These are phyloP conservation scores for Schizophyllum commune DNA, from an alignment of 1,284 basidiomycete species.

Conservation along the genomic window DNA sequence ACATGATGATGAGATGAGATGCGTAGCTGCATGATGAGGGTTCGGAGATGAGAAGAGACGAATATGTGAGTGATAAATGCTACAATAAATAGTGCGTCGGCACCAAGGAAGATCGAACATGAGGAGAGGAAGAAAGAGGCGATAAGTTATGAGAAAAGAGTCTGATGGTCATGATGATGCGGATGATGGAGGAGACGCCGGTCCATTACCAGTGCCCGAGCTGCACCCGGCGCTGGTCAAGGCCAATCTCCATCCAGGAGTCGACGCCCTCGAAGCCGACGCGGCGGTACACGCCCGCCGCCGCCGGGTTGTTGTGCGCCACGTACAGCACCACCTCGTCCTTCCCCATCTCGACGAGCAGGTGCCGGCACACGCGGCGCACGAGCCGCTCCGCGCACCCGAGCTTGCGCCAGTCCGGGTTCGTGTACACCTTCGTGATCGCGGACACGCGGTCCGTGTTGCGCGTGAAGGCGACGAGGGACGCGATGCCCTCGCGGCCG, in stretches of 20 bases:
- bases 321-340: conserved; percentile 46
- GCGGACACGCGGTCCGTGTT: conserved; percentile 43
- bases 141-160: conserved; percentile 4
- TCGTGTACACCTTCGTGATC: conserved; percentile 62
- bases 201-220: conserved; percentile 52
- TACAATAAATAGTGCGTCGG: background rate
- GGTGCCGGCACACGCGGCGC: conserved; percentile 37
- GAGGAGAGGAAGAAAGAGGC: conserved; percentile 4
- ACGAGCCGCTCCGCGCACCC: conserved; percentile 54
- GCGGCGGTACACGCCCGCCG: conserved; percentile 46
- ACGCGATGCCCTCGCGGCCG: conserved; percentile 51
- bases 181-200: conserved; percentile 3
- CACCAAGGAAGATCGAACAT: background rate
- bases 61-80: background rate
- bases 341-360: conserved; percentile 19
- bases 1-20: no score
- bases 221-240: conserved; percentile 37
- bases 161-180: conserved; percentile 4
- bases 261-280: conserved; percentile 54
- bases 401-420: conserved; percentile 36
- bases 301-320: conserved; percentile 42
- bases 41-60: background rate
- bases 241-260: conserved; percentile 55
- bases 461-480: conserved; percentile 56
- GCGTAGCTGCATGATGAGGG: no score